Evolutionary conservation across 2,329 filamentous ascomycete genomes (phyloP).

Genomic region (Phaeophleospora eucalypticola): DNA sequence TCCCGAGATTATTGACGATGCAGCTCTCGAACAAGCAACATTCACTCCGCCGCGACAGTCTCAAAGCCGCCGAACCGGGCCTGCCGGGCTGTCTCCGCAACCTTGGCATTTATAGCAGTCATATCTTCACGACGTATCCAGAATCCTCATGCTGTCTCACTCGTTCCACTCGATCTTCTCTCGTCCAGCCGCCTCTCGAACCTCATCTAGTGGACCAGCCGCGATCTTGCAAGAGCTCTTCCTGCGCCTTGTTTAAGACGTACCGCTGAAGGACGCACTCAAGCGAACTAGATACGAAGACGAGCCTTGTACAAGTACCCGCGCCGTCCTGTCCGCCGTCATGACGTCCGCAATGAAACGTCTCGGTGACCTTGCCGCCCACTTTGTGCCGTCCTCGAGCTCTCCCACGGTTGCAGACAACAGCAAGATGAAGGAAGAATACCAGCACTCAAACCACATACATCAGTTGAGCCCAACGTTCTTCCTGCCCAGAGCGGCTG

Average conservation of each 20-base stretch:
- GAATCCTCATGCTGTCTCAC: slow-evolving; percentile 7
- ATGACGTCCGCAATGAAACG: background rate
- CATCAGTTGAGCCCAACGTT: slow-evolving; percentile 84
- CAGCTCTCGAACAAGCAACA: slow-evolving; percentile 1
- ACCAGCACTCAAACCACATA: slow-evolving; percentile 53
- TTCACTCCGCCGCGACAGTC: too few relatives aligned
- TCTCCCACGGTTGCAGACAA: slow-evolving; percentile 25
- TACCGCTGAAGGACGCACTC: slow-evolving; percentile 1
- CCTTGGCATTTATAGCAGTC: background rate
- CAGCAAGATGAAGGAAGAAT: slow-evolving; percentile 20
- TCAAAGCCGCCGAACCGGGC: background rate
- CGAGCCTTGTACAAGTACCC: slow-evolving; percentile 9
- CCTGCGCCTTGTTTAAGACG: slow-evolving; percentile 11
- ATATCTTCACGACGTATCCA: background rate
- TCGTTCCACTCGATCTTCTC: slow-evolving; percentile 3
- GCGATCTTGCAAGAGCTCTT: slow-evolving; percentile 5
- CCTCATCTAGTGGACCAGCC: background rate
- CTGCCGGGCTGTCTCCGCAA: slow-evolving; percentile 4
- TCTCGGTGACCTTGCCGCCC: slow-evolving; percentile 10
- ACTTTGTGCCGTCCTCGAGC: slow-evolving; percentile 36
- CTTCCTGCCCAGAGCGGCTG: slow-evolving; percentile 80
- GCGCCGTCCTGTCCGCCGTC: slow-evolving; percentile 40
- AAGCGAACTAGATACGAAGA: slow-evolving; percentile 9
- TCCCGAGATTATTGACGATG: background rate
- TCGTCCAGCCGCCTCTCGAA: slow-evolving; percentile 1